These are phyloP conservation scores for Sextonia rubra DNA, from an alignment of 164 flowering plant species.

Conservation along the genomic window DNA sequence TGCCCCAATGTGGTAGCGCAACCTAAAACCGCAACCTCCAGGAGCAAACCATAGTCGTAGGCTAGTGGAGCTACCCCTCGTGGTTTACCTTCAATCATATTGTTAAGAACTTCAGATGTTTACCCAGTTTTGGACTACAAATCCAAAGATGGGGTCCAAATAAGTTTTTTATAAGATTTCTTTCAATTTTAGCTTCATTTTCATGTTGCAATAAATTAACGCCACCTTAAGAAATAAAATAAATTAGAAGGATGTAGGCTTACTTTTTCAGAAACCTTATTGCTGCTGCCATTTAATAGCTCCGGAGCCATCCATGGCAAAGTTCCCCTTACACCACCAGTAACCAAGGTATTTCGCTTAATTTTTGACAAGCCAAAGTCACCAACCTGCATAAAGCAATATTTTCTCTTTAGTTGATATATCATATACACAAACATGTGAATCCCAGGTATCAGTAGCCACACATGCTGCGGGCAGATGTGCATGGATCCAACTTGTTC, in stretches of 20 bases:
- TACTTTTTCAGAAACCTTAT: constrained; percentile 96
- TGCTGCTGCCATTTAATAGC: constrained; percentile 88
- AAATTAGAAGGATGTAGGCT: constrained; percentile 1
- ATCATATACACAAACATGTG: not conserved
- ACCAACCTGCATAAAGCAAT: constrained; percentile 58
- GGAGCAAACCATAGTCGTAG: too few relatives aligned
- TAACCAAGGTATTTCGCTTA: constrained; percentile 87
- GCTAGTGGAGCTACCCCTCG: too few relatives aligned
- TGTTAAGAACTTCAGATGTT: too few relatives aligned
- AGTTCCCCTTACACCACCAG: constrained; percentile 99
- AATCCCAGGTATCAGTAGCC: not conserved
- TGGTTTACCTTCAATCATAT: too few relatives aligned
- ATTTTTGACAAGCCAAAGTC: constrained; percentile 98
- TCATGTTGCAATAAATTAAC: too few relatives aligned
- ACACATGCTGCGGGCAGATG: not conserved
- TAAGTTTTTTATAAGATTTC: too few relatives aligned
- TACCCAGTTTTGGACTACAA: too few relatives aligned
- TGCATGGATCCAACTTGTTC: not conserved
- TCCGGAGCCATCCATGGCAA: constrained; percentile 99
- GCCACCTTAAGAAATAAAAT: not conserved
- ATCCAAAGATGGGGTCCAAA: too few relatives aligned
- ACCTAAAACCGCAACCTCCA: too few relatives aligned
- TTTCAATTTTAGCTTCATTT: too few relatives aligned
- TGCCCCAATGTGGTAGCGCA: too few relatives aligned
- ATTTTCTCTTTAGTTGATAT: not conserved